phyloP scores from a whole-genome alignment of 345 rosid genomes.

The Dovyalis caffra region DNA sequence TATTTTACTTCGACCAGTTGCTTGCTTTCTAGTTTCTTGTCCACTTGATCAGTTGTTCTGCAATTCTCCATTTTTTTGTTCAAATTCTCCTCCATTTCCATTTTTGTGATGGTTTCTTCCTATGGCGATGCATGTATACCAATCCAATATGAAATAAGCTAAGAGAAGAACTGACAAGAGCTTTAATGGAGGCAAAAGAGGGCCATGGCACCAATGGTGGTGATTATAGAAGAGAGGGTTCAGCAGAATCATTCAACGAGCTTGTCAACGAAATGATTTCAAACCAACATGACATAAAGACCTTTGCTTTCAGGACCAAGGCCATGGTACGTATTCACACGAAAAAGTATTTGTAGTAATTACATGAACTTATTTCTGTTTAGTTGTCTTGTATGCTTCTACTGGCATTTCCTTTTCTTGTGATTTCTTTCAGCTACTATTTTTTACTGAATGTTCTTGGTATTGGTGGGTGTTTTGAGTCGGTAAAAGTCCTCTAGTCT shows the following conservation, averaged over 20 bases:
- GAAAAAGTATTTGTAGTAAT: background rate
- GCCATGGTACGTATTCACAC: slow-evolving; percentile 54
- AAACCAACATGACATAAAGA: slow-evolving; percentile 58
- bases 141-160: slow-evolving; percentile 40
- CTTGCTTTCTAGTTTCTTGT: slow-evolving; percentile 9
- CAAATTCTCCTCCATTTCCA: too few species aligned
- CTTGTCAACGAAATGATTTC: slow-evolving; percentile 67
- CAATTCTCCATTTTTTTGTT: background rate
- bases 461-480: background rate
- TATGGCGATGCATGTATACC: slow-evolving; percentile 30
- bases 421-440: background rate
- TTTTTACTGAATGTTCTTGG: background rate
- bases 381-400: background rate
- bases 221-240: slow-evolving; percentile 29
- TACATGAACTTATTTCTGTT: background rate
- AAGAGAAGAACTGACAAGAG: slow-evolving; percentile 73
- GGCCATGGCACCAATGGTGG: slow-evolving; percentile 30
- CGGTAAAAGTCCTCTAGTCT: background rate
- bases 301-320: slow-evolving; percentile 78
- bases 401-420: background rate
- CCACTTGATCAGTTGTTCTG: slow-evolving; percentile 30
- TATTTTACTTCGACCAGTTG: slow-evolving; percentile 12
- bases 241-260: slow-evolving; percentile 63
- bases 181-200: slow-evolving; percentile 63
- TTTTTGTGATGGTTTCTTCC: background rate